Percentiles rank a stretch among this genome's conserved stretches.
phyloP scores from a whole-genome alignment of 345 rosid genomes.

The Eutrema heterophyllum region DNA sequence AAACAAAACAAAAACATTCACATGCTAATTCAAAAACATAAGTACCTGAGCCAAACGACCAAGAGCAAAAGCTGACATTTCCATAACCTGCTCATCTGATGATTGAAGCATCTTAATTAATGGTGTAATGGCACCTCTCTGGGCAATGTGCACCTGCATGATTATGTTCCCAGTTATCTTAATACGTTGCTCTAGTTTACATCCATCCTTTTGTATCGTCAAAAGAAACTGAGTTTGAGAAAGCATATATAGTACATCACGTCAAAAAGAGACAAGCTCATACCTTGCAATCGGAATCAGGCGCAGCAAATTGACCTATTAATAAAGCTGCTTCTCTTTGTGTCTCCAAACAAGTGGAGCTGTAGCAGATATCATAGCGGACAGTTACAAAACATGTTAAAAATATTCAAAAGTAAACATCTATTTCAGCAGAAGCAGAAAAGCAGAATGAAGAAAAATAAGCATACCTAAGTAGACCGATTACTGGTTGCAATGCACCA shows the following conservation, averaged over 20 bases:
- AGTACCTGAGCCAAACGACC: constrained; percentile 82
- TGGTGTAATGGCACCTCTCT: constrained; percentile 70
- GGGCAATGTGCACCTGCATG: constrained; percentile 73
- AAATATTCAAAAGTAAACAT: background rate
- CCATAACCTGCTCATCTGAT: constrained; percentile 56
- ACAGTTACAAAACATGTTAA: constrained; percentile 3
- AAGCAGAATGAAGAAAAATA: background rate
- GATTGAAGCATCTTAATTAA: constrained; percentile 66
- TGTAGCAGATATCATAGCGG: constrained; percentile 28
- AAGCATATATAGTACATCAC: background rate
- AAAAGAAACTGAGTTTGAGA: background rate
- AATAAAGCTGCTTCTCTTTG: constrained; percentile 77
- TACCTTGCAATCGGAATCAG: constrained; percentile 82
- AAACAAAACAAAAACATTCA: background rate
- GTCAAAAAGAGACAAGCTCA: background rate
- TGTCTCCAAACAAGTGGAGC: constrained; percentile 65
- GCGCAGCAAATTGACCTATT: constrained; percentile 78
- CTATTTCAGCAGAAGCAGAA: background rate
- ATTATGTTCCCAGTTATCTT: constrained; percentile 1
- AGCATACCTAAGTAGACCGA: constrained; percentile 58
- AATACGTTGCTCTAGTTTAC: background rate
- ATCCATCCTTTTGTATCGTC: background rate
- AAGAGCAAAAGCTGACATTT: constrained; percentile 82
- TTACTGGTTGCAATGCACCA: constrained; percentile 84
- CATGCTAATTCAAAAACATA: background rate